Percentiles rank a stretch among this genome's conserved stretches.
Conservation (phyloP, 768 basidiomycete species). For the Trametes punicea region DNA sequence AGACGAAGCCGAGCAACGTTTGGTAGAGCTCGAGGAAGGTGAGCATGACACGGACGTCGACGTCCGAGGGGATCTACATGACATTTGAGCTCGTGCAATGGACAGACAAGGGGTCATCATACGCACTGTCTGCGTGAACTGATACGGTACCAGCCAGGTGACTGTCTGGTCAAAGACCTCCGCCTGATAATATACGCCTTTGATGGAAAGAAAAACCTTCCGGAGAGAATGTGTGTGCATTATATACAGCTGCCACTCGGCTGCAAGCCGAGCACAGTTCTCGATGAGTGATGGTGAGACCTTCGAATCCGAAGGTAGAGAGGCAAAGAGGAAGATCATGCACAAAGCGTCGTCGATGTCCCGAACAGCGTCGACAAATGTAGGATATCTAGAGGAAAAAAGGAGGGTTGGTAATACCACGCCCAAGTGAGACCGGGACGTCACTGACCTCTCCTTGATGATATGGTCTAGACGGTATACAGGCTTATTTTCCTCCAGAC, state of each 20-base stretch:
- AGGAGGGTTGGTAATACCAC: not conserved
- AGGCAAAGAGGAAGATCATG: constrained; percentile 90
- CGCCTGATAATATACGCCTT: constrained; percentile 97
- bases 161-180: constrained; percentile 90
- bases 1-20: constrained; percentile 90
- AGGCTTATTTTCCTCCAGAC: constrained; percentile 89
- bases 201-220: constrained; percentile 94
- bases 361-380: constrained; percentile 90
- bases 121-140: constrained; percentile 90
- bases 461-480: constrained; percentile 92
- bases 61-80: constrained; percentile 82
- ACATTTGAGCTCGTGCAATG: not conserved
- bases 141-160: constrained; percentile 96
- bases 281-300: constrained; percentile 81
- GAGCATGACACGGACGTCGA: constrained; percentile 96
- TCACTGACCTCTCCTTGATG: constrained; percentile 91
- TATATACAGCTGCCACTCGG: constrained; percentile 96
- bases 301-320: constrained; percentile 81
- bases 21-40: constrained; percentile 99
- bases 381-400: constrained; percentile 76
- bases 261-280: constrained; percentile 84
- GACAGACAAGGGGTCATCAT: not conserved
- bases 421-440: not conserved
- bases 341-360: constrained; percentile 98
- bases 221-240: constrained; percentile 83